A percentile compares a stretch with the other conserved stretches of the same genome.
Evolutionary conservation across 495 filamentous ascomycete genomes (phyloP).

Genomic region (Penicillium egyptiacum): DNA sequence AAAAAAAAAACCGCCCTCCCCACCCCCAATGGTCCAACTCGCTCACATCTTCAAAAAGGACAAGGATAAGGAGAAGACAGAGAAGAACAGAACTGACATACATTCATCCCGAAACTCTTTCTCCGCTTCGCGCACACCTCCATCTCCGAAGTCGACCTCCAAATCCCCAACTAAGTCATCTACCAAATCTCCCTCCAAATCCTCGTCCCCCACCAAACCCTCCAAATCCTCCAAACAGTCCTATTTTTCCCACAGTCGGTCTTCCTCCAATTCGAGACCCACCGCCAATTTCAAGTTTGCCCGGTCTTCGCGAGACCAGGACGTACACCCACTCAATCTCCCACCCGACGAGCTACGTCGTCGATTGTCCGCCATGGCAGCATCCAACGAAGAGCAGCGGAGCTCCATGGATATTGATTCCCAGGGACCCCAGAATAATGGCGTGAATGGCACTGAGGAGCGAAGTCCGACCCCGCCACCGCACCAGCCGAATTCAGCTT

Average conservation of each 20-base stretch:
- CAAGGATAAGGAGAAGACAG: constrained; percentile 35
- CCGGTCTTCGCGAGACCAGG: constrained; percentile 59
- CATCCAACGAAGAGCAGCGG: constrained; percentile 56
- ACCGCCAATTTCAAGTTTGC: constrained; percentile 12
- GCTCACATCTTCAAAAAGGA: constrained; percentile 43
- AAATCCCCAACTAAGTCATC: constrained; percentile 13
- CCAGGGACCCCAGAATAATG: constrained; percentile 48
- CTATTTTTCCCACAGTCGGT: constrained; percentile 39
- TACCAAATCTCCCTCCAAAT: constrained; percentile 19
- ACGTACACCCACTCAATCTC: constrained; percentile 81
- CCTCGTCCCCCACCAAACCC: constrained; percentile 23
- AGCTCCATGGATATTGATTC: constrained; percentile 78
- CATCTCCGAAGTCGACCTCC: constrained; percentile 16
- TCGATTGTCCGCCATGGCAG: constrained; percentile 65
- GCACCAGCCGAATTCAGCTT: constrained; percentile 60
- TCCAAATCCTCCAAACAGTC: constrained; percentile 32
- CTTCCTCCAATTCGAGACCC: constrained; percentile 30
- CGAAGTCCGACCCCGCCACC: constrained; percentile 76
- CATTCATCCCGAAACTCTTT: constrained; percentile 27
- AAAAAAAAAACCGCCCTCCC: constrained; percentile 20
- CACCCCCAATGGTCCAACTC: constrained; percentile 36
- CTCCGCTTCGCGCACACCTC: constrained; percentile 25
- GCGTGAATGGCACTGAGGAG: constrained; percentile 53
- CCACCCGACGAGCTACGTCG: constrained; percentile 80
- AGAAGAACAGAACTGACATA: constrained; percentile 11